Conservation (phyloP, 352 stramenopile genomes). For the Phytophthora pisi region DNA sequence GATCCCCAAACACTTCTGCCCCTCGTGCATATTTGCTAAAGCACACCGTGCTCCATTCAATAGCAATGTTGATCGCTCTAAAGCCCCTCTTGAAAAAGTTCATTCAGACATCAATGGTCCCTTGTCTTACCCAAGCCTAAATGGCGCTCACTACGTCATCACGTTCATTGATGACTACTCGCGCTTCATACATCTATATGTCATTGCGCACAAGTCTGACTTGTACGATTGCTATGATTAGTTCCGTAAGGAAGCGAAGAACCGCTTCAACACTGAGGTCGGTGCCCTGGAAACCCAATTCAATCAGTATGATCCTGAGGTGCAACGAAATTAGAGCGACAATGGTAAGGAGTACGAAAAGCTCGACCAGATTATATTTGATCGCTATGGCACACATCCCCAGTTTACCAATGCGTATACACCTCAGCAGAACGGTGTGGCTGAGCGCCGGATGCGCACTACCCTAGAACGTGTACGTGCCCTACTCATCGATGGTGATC, state of each 20-base stretch:
- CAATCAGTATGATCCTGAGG: not conserved
- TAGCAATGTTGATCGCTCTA: slow-evolving; percentile 7
- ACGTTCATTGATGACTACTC: slow-evolving; percentile 15
- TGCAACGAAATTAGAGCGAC: not conserved
- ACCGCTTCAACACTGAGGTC: not conserved
- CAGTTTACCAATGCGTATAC: not conserved
- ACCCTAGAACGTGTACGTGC: slow-evolving; percentile 14
- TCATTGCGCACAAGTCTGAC: not conserved
- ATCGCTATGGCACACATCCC: not conserved
- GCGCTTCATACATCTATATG: not conserved
- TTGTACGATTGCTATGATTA: not conserved
- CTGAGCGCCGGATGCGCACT: slow-evolving; percentile 18
- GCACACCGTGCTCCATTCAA: slow-evolving; percentile 14
- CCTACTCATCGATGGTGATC: slow-evolving; percentile 10
- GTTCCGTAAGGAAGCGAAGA: not conserved
- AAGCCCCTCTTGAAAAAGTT: slow-evolving; percentile 2
- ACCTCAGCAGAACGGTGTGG: slow-evolving; percentile 21
- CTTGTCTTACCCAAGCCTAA: slow-evolving; percentile 14
- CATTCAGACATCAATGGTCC: slow-evolving; percentile 1
- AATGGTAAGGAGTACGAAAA: slow-evolving; percentile 11
- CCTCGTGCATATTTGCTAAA: slow-evolving; percentile 14
- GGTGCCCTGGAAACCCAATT: not conserved
- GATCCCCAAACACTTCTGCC: slow-evolving; percentile 9
- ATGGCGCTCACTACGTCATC: slow-evolving; percentile 11
- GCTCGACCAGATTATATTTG: not conserved